Evolutionary conservation across 495 filamentous ascomycete species (phyloP).

Genomic region (Penicillium waksmanii): DNA sequence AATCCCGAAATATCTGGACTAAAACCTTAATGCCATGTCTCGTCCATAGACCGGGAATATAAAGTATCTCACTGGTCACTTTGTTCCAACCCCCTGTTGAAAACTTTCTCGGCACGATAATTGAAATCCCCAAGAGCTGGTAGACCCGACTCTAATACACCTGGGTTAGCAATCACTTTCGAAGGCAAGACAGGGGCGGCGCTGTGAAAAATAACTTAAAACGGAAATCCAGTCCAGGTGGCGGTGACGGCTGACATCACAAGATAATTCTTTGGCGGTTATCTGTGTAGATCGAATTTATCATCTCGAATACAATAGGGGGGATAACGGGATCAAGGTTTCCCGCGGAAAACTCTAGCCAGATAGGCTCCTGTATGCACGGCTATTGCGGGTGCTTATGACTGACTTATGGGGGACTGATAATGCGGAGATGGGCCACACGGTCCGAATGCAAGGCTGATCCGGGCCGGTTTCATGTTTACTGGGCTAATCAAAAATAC

Average conservation of each 20-base stretch:
- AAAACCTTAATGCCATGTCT: neutral
- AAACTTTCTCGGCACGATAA: constrained; percentile 4
- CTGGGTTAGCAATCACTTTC: neutral
- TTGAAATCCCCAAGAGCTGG: neutral
- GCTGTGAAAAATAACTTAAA: constrained; percentile 14
- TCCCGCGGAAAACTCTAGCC: constrained; percentile 29
- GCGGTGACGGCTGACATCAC: constrained; percentile 8
- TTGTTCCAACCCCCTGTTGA: neutral
- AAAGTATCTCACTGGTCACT: neutral
- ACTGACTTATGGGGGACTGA: neutral
- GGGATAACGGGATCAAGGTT: constrained; percentile 1
- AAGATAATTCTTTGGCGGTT: neutral
- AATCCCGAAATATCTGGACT: neutral
- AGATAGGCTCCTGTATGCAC: neutral
- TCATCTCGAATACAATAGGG: neutral
- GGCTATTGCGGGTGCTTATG: neutral
- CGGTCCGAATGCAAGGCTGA: constrained; percentile 7
- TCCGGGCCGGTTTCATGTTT: constrained; percentile 14
- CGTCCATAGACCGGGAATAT: neutral
- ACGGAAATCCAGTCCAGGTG: constrained; percentile 18
- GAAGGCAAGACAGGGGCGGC: neutral
- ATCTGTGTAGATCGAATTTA: neutral
- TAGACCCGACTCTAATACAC: neutral
- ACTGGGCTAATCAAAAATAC: constrained; percentile 8
- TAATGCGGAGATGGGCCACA: neutral